Evolutionary conservation across 257 asterid species (phyloP).

Genomic region (Rehmannia glutinosa): DNA sequence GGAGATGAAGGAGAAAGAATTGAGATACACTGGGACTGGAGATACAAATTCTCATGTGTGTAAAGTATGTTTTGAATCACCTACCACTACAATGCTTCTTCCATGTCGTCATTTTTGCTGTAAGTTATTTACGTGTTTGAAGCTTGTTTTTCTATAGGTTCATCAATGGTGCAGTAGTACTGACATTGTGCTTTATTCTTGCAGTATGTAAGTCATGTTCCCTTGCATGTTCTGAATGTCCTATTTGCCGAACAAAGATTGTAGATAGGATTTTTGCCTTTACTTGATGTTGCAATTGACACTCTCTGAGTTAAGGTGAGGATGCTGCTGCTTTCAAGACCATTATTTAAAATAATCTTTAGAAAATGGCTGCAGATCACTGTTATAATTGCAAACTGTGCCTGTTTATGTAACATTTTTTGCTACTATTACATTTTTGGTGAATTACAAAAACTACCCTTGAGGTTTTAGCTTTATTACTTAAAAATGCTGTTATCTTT

Average conservation of each 20-base stretch:
- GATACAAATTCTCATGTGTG: constrained; percentile 83
- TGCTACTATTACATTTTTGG: too few species aligned
- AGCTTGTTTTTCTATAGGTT: background rate
- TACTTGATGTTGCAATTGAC: constrained; percentile 33
- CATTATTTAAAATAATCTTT: background rate
- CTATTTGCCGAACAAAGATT: constrained; percentile 72
- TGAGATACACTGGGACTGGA: constrained; percentile 51
- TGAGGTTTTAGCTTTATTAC: too few species aligned
- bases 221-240: constrained; percentile 89
- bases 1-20: constrained; percentile 91
- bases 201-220: constrained; percentile 96
- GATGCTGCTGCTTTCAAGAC: background rate
- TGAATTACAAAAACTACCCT: too few species aligned
- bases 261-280: constrained; percentile 81
- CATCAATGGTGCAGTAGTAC: background rate
- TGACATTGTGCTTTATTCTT: constrained; percentile 18
- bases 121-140: constrained; percentile 35
- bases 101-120: constrained; percentile 98
- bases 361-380: too few species aligned
- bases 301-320: constrained; percentile 21
- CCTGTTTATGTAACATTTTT: too few species aligned
- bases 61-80: constrained; percentile 89
- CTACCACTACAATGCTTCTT: constrained; percentile 87
- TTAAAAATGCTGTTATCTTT: too few species aligned
- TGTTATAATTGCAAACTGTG: too few species aligned